phyloP scores from a whole-genome alignment of 768 basidiomycete species.

The Macrolepiota fuliginosa region DNA sequence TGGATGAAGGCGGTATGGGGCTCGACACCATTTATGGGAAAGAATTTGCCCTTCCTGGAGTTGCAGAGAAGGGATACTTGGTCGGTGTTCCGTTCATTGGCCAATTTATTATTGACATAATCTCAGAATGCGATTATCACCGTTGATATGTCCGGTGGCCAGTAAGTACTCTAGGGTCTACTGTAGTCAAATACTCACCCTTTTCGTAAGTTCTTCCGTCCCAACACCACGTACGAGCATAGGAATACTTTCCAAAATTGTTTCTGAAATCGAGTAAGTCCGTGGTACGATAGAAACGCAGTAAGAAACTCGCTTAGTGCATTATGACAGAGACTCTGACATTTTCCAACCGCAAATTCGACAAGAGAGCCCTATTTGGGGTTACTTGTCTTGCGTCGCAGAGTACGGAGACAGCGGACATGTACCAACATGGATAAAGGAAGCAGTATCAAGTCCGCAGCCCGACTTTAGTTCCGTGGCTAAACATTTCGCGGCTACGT shows the following conservation, averaged over 20 bases:
- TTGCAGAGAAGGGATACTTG: slow-evolving; percentile 30
- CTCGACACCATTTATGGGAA: slow-evolving; percentile 21
- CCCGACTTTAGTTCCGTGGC: slow-evolving; percentile 23
- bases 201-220: slow-evolving; percentile 23
- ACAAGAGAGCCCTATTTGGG: slow-evolving; percentile 26
- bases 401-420: slow-evolving; percentile 19
- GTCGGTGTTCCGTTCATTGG: slow-evolving; percentile 15
- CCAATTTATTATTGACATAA: neutral
- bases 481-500: slow-evolving; percentile 21
- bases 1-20: slow-evolving; percentile 31
- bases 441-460: slow-evolving; percentile 17
- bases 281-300: neutral
- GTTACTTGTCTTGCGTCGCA: slow-evolving; percentile 24
- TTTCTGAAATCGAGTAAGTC: slow-evolving; percentile 25
- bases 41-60: slow-evolving; percentile 28
- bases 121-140: slow-evolving; percentile 25
- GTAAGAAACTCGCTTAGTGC: neutral
- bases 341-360: slow-evolving; percentile 24
- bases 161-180: slow-evolving; percentile 18
- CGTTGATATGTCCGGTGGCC: slow-evolving; percentile 29
- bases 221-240: slow-evolving; percentile 27
- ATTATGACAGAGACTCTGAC: slow-evolving; percentile 21
- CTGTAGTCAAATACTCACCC: neutral
- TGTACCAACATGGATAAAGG: slow-evolving; percentile 24
- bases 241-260: slow-evolving; percentile 29